A percentile compares a stretch with the other conserved stretches of the same genome.
Conservation (phyloP, 2,329 filamentous ascomycete genomes). For the Lachnellula cervina region DNA sequence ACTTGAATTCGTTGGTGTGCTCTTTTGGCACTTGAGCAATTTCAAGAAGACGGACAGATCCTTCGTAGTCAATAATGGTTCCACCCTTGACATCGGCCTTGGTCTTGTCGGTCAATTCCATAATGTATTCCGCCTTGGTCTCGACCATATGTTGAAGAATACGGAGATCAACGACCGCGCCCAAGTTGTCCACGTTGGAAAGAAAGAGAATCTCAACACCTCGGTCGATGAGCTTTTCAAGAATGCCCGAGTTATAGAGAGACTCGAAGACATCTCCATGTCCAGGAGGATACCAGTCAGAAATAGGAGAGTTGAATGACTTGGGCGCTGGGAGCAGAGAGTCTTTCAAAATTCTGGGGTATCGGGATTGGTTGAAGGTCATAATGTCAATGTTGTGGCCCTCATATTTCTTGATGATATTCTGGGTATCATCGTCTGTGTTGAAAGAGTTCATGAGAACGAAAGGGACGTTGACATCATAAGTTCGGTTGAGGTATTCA, state of each 20-base stretch:
- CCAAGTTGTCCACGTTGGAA: conserved; percentile 98
- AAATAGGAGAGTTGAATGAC: conserved; percentile 77
- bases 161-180: conserved; percentile 93
- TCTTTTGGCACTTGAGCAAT: conserved; percentile 99
- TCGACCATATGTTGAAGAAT: conserved; percentile 99
- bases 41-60: conserved; percentile 91
- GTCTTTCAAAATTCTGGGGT: conserved; percentile 97
- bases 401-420: conserved; percentile 99
- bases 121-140: conserved; percentile 96
- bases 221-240: conserved; percentile 91
- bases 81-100: conserved; percentile 99
- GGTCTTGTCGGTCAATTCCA: conserved; percentile 99
- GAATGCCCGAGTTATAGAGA: conserved; percentile 96
- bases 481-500: conserved; percentile 97
- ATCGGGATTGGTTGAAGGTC: conserved; percentile 99
- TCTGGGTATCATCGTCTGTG: conserved; percentile 94
- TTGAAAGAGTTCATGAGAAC: conserved; percentile 99
- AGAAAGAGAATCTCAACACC: conserved; percentile 98
- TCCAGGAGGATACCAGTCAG: conserved; percentile 97
- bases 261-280: conserved; percentile 99
- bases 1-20: conserved; percentile 99
- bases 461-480: conserved; percentile 95
- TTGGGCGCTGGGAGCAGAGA: conserved; percentile 95
- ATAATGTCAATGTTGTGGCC: conserved; percentile 99
- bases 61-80: conserved; percentile 99